Percentiles rank a stretch among this genome's conserved stretches.
Evolutionary conservation across 1,284 basidiomycete genomes (phyloP).

Genomic region (Cryptococcus wingfieldii): DNA sequence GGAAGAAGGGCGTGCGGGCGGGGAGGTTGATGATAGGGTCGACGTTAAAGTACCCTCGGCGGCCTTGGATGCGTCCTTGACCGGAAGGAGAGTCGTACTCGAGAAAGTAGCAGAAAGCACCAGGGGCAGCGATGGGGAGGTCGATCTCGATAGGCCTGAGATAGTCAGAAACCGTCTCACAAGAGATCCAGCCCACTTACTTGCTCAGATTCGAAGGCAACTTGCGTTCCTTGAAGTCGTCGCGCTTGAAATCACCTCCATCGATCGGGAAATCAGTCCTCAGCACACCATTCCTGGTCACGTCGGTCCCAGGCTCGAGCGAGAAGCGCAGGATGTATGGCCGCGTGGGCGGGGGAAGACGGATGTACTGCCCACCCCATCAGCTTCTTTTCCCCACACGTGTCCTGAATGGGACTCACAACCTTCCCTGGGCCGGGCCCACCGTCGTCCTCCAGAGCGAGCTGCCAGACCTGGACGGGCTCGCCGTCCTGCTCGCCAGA

Average conservation of each 20-base stretch:
- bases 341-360: constrained; percentile 79
- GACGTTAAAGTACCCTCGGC: constrained; percentile 90
- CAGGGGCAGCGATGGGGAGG: constrained; percentile 88
- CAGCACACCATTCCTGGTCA: constrained; percentile 80
- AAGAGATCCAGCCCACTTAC: constrained; percentile 52
- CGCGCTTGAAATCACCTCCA: constrained; percentile 75
- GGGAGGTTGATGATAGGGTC: constrained; percentile 79
- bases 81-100: constrained; percentile 63
- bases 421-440: constrained; percentile 77
- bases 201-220: constrained; percentile 46
- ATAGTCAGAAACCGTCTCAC: background rate
- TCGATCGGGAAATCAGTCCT: constrained; percentile 93
- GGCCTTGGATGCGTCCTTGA: constrained; percentile 60
- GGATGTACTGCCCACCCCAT: constrained; percentile 66
- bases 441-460: constrained; percentile 79
- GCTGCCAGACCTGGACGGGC: constrained; percentile 72
- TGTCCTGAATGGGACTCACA: constrained; percentile 53
- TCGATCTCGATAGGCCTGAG: constrained; percentile 81
- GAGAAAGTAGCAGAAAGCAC: constrained; percentile 88
- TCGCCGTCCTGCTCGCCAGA: constrained; percentile 56
- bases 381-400: background rate
- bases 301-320: constrained; percentile 80
- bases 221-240: constrained; percentile 66
- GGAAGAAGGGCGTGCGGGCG: constrained; percentile 65
- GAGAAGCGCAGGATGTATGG: constrained; percentile 87